Percentiles rank a stretch among this genome's conserved stretches.
Conservation (phyloP, 176 grass and related monocot species). For the Avena sativa region DNA sequence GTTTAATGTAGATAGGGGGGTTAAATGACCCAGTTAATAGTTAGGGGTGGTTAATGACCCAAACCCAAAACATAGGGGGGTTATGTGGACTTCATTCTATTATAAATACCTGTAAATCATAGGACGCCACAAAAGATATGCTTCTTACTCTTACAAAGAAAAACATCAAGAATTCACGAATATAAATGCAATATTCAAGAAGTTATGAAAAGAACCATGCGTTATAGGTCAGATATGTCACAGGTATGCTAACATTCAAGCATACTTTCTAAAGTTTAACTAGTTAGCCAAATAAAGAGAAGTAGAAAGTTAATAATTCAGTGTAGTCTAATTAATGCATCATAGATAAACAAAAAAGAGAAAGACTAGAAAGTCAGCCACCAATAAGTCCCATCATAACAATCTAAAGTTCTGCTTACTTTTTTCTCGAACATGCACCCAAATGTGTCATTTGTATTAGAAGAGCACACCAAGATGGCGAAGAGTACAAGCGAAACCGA, state of each 20-base stretch:
- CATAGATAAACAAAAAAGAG: neutral
- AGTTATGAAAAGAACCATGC: neutral
- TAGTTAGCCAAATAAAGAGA: neutral
- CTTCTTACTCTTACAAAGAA: neutral
- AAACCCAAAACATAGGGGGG: no score
- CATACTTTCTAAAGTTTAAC: neutral
- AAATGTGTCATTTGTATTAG: no score
- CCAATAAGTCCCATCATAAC: neutral
- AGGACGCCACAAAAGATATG: neutral
- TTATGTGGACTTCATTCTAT: no score
- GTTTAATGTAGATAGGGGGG: no score
- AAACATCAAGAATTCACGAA: neutral
- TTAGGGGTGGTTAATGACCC: no score
- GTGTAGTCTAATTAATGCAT: neutral
- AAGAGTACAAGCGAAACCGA: no score
- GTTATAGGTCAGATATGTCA: neutral
- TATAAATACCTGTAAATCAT: neutral
- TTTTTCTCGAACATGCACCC: neutral
- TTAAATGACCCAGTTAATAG: no score
- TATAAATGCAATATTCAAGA: neutral
- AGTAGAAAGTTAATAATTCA: neutral
- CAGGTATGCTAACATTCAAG: neutral
- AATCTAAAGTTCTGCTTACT: neutral
- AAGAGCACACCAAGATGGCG: no score
- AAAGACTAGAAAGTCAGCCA: slow-evolving; percentile 23